Evolutionary conservation across 2,329 filamentous ascomycete species (phyloP).

Genomic region (Colletotrichum incanum): DNA sequence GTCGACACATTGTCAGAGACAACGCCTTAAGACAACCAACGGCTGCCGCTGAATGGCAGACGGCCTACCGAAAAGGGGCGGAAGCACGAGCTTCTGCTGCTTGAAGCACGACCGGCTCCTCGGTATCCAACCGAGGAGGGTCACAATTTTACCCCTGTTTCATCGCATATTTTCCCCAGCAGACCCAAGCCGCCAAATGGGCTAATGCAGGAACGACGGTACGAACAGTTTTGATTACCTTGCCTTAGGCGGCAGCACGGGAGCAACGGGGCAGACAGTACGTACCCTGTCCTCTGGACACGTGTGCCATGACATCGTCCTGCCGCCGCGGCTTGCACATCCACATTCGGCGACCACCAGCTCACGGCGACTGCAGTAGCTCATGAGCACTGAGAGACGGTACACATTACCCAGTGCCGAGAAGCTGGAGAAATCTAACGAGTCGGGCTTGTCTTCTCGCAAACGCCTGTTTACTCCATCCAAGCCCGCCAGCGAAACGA

Average conservation of each 20-base stretch:
- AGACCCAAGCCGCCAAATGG: slow-evolving; percentile 37
- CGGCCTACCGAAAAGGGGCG: not conserved
- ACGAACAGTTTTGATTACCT: slow-evolving; percentile 38
- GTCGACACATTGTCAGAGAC: not conserved
- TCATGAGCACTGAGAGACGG: not conserved
- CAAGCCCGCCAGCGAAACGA: slow-evolving; percentile 13
- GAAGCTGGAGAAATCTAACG: not conserved
- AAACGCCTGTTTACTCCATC: slow-evolving; percentile 1
- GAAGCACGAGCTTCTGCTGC: slow-evolving; percentile 36
- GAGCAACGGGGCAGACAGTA: slow-evolving; percentile 3
- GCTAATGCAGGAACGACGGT: slow-evolving; percentile 44
- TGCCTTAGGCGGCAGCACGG: slow-evolving; percentile 12
- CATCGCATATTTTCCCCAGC: slow-evolving; percentile 41
- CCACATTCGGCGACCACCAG: not conserved
- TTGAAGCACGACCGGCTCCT: slow-evolving; percentile 34
- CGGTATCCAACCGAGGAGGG: slow-evolving; percentile 43
- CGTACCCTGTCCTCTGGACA: slow-evolving; percentile 28
- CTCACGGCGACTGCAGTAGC: not conserved
- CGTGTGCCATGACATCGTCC: slow-evolving; percentile 40
- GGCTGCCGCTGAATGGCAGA: slow-evolving; percentile 2
- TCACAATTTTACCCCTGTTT: slow-evolving; percentile 44
- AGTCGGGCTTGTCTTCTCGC: not conserved
- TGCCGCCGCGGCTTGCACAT: slow-evolving; percentile 17
- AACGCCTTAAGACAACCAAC: not conserved
- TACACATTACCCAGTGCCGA: not conserved